Conservation (phyloP, 192 early-diverging fungal species). For the Funneliformis geosporum region DNA sequence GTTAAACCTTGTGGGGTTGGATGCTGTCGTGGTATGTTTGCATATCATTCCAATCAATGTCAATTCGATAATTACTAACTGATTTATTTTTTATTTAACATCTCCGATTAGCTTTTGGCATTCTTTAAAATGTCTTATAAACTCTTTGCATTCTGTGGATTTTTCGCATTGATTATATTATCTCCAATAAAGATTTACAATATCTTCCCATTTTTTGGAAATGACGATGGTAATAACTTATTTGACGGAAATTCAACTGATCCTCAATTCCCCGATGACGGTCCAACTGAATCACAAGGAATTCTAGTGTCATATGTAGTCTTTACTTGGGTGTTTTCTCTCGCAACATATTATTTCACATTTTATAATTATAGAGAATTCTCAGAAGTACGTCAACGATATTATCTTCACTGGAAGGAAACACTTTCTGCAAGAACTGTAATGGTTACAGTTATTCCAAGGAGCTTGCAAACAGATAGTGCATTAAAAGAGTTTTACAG, state of each 20-base stretch:
- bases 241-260: background rate
- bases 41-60: background rate
- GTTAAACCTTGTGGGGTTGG: constrained; percentile 55
- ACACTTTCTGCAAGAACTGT: constrained; percentile 62
- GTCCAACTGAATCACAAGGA: background rate
- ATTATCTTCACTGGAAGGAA: constrained; percentile 41
- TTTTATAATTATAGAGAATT: constrained; percentile 57
- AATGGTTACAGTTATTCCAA: constrained; percentile 69
- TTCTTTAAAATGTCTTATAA: constrained; percentile 54
- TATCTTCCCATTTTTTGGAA: background rate
- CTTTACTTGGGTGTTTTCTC: constrained; percentile 58
- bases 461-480: constrained; percentile 52
- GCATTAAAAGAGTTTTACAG: constrained; percentile 70
- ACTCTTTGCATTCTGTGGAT: constrained; percentile 50
- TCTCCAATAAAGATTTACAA: constrained; percentile 47
- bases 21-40: constrained; percentile 54
- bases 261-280: background rate
- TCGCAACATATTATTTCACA: constrained; percentile 50
- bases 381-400: constrained; percentile 47
- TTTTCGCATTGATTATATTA: constrained; percentile 51
- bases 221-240: background rate
- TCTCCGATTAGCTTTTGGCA: constrained; percentile 49
- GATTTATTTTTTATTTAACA: background rate
- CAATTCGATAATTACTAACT: background rate
- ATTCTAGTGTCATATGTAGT: constrained; percentile 25